Evolutionary conservation across 2,329 filamentous ascomycete genomes (phyloP).

Genomic region (Aspergillus oerlinghausenensis): DNA sequence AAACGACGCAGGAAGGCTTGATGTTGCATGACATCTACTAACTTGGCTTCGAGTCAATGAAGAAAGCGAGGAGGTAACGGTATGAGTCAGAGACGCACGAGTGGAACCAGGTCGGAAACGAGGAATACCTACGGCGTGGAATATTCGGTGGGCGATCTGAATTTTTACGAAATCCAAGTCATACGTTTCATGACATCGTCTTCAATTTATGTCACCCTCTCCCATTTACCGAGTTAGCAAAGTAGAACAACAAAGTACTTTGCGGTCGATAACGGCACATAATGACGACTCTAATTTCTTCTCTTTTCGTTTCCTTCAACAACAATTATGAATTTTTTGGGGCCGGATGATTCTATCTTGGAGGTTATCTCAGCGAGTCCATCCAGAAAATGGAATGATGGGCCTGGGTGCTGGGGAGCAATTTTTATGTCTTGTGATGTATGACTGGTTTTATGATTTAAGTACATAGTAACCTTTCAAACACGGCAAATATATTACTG

Average conservation of each 20-base stretch:
- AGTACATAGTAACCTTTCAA: not conserved
- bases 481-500: not conserved
- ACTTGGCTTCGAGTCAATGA: conserved; percentile 3
- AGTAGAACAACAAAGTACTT: not conserved
- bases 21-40: conserved; percentile 12
- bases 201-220: not conserved
- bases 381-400: not conserved
- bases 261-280: not conserved
- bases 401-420: not conserved
- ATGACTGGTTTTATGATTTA: not conserved
- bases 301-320: not conserved
- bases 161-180: not conserved
- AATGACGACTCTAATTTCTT: not conserved
- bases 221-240: not conserved
- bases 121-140: not conserved
- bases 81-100: not conserved
- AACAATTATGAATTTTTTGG: not conserved
- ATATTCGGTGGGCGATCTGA: not conserved
- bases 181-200: not conserved
- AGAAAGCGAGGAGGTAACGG: not conserved
- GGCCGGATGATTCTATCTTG: too few relatives aligned
- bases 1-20: conserved; percentile 32
- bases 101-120: not conserved
- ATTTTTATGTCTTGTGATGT: not conserved
- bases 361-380: not conserved